Conservation (phyloP, 768 basidiomycete genomes). For the Jaapia argillacea region DNA sequence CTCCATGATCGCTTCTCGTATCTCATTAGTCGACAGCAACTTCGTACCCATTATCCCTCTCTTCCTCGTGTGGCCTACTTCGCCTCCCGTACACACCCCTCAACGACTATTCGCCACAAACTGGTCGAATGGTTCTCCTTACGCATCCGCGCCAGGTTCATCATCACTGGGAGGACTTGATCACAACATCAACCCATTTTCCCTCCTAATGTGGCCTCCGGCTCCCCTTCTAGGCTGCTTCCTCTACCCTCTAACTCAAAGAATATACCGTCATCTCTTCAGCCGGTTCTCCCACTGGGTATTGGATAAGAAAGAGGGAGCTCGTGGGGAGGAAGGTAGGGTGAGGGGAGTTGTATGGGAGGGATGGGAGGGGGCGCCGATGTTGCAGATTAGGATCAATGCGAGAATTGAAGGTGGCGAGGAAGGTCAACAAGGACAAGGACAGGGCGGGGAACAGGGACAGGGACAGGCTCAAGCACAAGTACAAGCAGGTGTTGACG, state of each 20-base stretch:
- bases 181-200: not conserved
- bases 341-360: slow-evolving; percentile 11
- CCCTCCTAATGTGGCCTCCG: slow-evolving; percentile 22
- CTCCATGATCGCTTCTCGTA: slow-evolving; percentile 52
- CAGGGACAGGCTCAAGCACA: not conserved
- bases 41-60: slow-evolving; percentile 19
- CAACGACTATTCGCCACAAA: slow-evolving; percentile 1
- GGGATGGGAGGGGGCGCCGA: slow-evolving; percentile 1
- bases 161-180: not conserved
- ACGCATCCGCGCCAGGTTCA: not conserved
- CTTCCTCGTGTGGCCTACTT: slow-evolving; percentile 20
- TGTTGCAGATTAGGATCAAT: not conserved
- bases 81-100: slow-evolving; percentile 9
- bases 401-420: not conserved
- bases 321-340: not conserved
- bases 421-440: not conserved
- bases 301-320: slow-evolving; percentile 9
- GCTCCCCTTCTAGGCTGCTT: slow-evolving; percentile 19
- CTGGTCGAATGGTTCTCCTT: not conserved
- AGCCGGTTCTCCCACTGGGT: slow-evolving; percentile 12
- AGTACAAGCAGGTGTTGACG: slow-evolving; percentile 2
- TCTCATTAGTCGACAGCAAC: slow-evolving; percentile 12
- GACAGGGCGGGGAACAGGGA: not conserved
- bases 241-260: slow-evolving; percentile 17
- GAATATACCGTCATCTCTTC: slow-evolving; percentile 14